Evolutionary conservation across 306 rosid genomes (phyloP), one percentile per base, ranked within the genome.

Genomic region (Alnus rubra): DNA sequence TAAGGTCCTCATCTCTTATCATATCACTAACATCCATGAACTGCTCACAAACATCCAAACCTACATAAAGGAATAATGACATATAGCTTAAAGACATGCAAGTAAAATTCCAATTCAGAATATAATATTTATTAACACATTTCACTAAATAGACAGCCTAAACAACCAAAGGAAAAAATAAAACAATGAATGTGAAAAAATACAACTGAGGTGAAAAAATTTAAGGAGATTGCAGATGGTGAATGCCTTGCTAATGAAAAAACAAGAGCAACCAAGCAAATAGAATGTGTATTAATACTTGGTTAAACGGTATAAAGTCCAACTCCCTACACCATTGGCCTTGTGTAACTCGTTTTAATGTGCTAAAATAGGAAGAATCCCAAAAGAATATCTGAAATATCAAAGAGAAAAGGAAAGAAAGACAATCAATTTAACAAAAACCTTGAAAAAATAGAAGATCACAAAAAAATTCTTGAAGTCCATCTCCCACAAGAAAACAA

Each of bases 21-120:
- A 95, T 95, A 84, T 93, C 99, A 87, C 87, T 91, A 68, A 95
- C 94, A 85, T 95, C 99, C 96, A 95, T 92, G 87, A 95, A 95
- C 84, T 88, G 95, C 87, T 94, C 98, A 39, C 94, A 94, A 50
- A 89, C 88, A 85, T 93, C 99, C 88, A 91, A 84, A 84, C 99
- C 99, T 95, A 83, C 72, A 82, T 59, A 78, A 81, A 52, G 37
- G 69, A 48, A 78, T 70, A 87, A 81, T 77, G 39, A 85, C 51
- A 62, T 76, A 31, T 50, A 54, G 80, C 65, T 72, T 55, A 69
- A 85, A 47, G 75, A 37, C 63, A 78, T 28, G 37, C 50, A 85
- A 52, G 75, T 54, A 64, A 58, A 82, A 71, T 54, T 72, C 23
- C 35, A 74, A 2, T 37, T 55, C 37, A 60, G 73, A 56, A 72